phyloP scores from a whole-genome alignment of 2,329 filamentous ascomycete genomes.

The Alternaria sp. region DNA sequence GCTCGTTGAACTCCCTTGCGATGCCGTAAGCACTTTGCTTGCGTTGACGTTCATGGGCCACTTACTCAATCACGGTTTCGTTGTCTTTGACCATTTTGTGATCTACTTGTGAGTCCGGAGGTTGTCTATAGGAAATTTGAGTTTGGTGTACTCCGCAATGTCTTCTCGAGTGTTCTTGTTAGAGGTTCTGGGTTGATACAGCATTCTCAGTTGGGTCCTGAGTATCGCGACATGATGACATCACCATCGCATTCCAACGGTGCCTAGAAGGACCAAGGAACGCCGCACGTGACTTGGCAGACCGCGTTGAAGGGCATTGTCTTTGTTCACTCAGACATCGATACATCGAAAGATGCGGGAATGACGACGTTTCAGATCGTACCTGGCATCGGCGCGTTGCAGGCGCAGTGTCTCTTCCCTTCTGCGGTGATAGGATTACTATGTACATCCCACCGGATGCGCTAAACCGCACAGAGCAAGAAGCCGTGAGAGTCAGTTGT shows the following conservation, averaged over 20 bases:
- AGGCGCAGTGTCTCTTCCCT: neutral
- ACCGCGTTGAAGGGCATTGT: neutral
- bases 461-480: neutral
- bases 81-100: slow-evolving; percentile 59
- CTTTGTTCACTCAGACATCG: neutral
- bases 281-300: neutral
- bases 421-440: neutral
- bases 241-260: neutral
- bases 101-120: neutral
- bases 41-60: neutral
- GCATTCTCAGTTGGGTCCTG: neutral
- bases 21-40: neutral
- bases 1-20: slow-evolving; percentile 66
- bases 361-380: neutral
- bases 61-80: slow-evolving; percentile 58
- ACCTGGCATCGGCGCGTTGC: neutral
- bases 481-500: neutral
- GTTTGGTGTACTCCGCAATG: neutral
- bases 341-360: neutral
- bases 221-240: neutral
- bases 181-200: neutral
- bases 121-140: neutral
- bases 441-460: neutral
- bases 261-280: neutral
- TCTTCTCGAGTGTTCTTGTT: neutral